Evolutionary conservation across 192 early-diverging fungal genomes (phyloP).

Genomic region (Linnemannia elongata): DNA sequence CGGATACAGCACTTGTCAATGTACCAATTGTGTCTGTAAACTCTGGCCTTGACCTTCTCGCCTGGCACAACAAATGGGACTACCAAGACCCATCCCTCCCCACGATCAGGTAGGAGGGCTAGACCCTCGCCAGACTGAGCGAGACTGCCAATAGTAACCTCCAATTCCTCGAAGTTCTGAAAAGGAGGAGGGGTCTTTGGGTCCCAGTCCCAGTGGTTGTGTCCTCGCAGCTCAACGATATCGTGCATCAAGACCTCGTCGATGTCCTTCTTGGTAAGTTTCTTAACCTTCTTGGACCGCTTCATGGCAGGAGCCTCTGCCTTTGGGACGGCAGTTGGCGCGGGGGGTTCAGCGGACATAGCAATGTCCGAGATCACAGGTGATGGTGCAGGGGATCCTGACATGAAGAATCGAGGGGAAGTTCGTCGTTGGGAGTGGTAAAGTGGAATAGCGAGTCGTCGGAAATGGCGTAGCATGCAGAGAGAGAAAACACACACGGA

Average conservation of each 20-base stretch:
- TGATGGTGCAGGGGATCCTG: slow-evolving; percentile 79
- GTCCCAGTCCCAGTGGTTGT: slow-evolving; percentile 52
- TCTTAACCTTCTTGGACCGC: slow-evolving; percentile 51
- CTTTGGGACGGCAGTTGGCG: not conserved
- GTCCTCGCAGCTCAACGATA: slow-evolving; percentile 47
- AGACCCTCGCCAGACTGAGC: slow-evolving; percentile 53
- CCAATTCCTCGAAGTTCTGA: slow-evolving; percentile 54
- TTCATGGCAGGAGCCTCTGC: slow-evolving; percentile 7
- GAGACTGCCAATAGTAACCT: slow-evolving; percentile 47
- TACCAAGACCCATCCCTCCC: slow-evolving; percentile 47
- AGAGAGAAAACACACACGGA: slow-evolving; percentile 7
- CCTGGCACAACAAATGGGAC: slow-evolving; percentile 49
- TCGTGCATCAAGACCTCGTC: slow-evolving; percentile 55
- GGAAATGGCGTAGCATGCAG: slow-evolving; percentile 34
- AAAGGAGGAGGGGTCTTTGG: slow-evolving; percentile 48
- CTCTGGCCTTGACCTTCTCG: slow-evolving; percentile 52
- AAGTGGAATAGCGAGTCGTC: slow-evolving; percentile 15
- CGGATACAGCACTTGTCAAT: not conserved
- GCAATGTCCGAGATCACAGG: slow-evolving; percentile 38
- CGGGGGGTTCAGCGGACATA: slow-evolving; percentile 14
- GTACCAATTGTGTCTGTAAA: slow-evolving; percentile 54
- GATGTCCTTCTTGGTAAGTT: slow-evolving; percentile 52
- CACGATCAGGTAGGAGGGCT: slow-evolving; percentile 48
- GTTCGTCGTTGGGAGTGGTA: not conserved
- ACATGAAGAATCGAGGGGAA: slow-evolving; percentile 64